Evolutionary conservation across 1,284 basidiomycete species (phyloP), one percentile per base, ranked within the genome.

Genomic region (Trichosporon sp.): DNA sequence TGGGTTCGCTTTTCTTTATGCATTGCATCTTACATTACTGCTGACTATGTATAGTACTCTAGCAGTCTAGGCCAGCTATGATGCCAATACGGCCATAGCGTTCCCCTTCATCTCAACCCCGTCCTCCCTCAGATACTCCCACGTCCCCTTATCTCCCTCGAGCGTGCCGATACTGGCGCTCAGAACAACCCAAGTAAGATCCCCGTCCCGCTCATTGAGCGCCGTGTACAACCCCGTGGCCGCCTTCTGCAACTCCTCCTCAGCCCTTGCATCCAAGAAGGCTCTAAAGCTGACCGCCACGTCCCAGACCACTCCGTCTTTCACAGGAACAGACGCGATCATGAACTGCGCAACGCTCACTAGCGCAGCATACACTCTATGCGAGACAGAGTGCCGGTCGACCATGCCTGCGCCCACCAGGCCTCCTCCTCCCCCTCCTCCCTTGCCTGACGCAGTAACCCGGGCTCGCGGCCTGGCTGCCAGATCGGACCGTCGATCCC

Each of bases 131-230:
- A 79, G 64, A 58, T 75, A 75, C 4, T 40, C 65, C 72, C 76
- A 75, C 23, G 71, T 61, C 0, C 66, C 69, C 13, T 67, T n/a
- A 32, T 69, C 65, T 1, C 58, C 73, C 16, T 63, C 56, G 40
- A 71, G 33, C n/a, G 76, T 75, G 2, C 83, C 84, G 58, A 82
- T 74, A n/a, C 36, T 44, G 4, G 58, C 60, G 33, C 13, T 36
- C 16, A 95, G 79, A 8, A 84, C 87, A 37, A 94, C 75, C 92
- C 92, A 95, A 4, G 94, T 87, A 1, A 86, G 85, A 78, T 95
- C 93, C 44, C 83, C 84, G 71, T 95, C 91, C 16, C 85, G 82
- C 66, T 73, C 76, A 25, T 80, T 83, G 37, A 92, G 81, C 19
- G 85, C 85, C 3, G 74, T 65, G 75, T 90, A 95, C 60, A 95